These are phyloP conservation scores for Nemania bipapillata DNA, from an alignment of 2,329 filamentous ascomycete genomes.

Conservation along the genomic window DNA sequence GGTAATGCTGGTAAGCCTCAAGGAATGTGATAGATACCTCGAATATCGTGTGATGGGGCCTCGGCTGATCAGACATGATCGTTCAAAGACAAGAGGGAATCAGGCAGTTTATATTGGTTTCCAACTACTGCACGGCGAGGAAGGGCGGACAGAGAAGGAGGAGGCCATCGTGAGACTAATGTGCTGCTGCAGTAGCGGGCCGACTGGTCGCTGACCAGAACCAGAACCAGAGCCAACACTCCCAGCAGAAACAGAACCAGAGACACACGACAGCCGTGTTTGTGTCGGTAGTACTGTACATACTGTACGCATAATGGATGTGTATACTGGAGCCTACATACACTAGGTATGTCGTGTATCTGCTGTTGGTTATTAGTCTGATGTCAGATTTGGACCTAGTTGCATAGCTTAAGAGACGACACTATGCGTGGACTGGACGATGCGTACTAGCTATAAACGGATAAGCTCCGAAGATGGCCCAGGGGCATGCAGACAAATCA, in stretches of 20 bases:
- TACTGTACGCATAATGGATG: too few relatives aligned
- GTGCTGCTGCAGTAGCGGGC: neutral
- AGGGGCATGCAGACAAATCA: conserved; percentile 9
- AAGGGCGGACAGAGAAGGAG: neutral
- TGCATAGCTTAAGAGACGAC: neutral
- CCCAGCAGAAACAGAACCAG: too few relatives aligned
- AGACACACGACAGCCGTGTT: too few relatives aligned
- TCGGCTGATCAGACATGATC: too few relatives aligned
- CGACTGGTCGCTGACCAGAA: neutral
- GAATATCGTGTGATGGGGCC: too few relatives aligned
- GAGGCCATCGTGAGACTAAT: neutral
- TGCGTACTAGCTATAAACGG: neutral
- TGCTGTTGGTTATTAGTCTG: conserved; percentile 15
- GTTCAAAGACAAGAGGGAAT: neutral
- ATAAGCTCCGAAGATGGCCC: neutral
- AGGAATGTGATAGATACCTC: too few relatives aligned
- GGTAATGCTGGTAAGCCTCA: too few relatives aligned
- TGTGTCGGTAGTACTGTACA: too few relatives aligned
- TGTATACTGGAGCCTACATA: neutral
- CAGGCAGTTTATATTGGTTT: neutral
- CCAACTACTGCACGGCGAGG: neutral
- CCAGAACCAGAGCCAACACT: neutral
- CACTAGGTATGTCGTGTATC: neutral
- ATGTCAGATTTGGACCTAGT: conserved; percentile 21
- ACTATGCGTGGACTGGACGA: neutral